Evolutionary conservation across 2,329 filamentous ascomycete species (phyloP), one percentile per base, ranked within the genome.

Genomic region (Neurospora sp.): DNA sequence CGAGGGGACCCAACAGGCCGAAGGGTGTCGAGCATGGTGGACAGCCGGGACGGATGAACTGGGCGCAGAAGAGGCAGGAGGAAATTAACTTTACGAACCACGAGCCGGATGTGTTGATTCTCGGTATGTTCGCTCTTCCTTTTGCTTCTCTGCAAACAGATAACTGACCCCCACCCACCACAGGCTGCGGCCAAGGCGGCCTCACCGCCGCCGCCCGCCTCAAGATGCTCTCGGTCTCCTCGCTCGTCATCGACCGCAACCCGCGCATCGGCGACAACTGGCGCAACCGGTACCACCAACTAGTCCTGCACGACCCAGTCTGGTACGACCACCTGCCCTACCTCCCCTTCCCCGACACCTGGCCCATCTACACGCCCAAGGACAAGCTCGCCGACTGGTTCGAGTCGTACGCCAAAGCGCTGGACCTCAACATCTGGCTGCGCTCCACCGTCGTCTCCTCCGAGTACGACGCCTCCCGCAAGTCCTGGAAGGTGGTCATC

Each of bases 341-440:
- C 75, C 75, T 91, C 3, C 80, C 81, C 0, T 91, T 90, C 73
- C 88, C 88, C 0, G 76, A 83, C 0, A 83, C 82, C 71, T 91
- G 88, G 88, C 88, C 89, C 0, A 78, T 89, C 19, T 91, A 89
- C 77, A 90, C 88, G 0, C 88, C 88, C 4, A 90, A 90, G 73
- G 88, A 90, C 76, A 91, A 91, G 74, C 80, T 90, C 0, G 89
- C 83, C 2, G 86, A 88, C 68, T 91, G 86, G 79, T 86, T 91
- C 72, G 87, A 89, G 73, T 80, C 83, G 2, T 91, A 91, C 72
- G 89, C 85, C 10, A 83, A 83, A 43, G 77, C 84, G 5, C 81
- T 91, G 62, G 89, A 91, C 75, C 81, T 91, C 66, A 89, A 91
- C 73, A 83, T 90, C 38, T 91, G 88, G 88, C 86, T 82, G 5